Base-by-base conservation (phyloP, 2,329 filamentous ascomycete species). In the Lecanosticta acicola region DNA sequence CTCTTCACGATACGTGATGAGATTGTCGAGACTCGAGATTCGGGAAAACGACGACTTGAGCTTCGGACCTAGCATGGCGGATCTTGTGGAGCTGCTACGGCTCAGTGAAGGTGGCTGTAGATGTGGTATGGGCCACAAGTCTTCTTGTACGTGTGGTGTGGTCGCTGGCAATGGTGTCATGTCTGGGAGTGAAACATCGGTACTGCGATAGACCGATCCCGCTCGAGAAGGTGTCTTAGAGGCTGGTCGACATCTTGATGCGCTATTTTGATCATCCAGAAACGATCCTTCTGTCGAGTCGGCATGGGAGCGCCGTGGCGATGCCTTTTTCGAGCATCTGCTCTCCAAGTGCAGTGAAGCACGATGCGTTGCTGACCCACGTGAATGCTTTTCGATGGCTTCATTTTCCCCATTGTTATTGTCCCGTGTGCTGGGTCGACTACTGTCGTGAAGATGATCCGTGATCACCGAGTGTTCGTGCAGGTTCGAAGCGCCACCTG, bases 1-100 rank as follows among this genome's bases (percentile, higher is more conserved):
- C 39, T 62, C 61, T 40, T 64, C 60, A 8, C 56, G 60, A 46
- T 62, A 64, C 3, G 53, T 55, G 36, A 65, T 56, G 34, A 66
- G 36, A 32, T 56, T 60, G 44, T 66, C 62, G 13, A 65, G 50
- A 34, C 61, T 65, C 11, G 59, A 59, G 1, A 62, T 47, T 11
- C 55, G 46, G 4, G 46, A 48, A 38, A 63, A 54, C 0, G 57
- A 60, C 10, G 51, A 36, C 41, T 52, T 55, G 7, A 56, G 59
- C 38, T 51, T 57, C n/a, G 53, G 56, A 24, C 49, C 43, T 21
- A 53, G 42, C 11, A 35, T 40, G 10, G 44, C 37, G 7, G 53
- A 55, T 11, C 41, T 46, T n/a, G 47, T 46, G 1, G 53, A 54
- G 24, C 48, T 51, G 40, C 51, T 54, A 4, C 53, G 45, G 21